Evolutionary conservation across 2,329 filamentous ascomycete genomes (phyloP).

Genomic region (Drechslerella coelobrocha): DNA sequence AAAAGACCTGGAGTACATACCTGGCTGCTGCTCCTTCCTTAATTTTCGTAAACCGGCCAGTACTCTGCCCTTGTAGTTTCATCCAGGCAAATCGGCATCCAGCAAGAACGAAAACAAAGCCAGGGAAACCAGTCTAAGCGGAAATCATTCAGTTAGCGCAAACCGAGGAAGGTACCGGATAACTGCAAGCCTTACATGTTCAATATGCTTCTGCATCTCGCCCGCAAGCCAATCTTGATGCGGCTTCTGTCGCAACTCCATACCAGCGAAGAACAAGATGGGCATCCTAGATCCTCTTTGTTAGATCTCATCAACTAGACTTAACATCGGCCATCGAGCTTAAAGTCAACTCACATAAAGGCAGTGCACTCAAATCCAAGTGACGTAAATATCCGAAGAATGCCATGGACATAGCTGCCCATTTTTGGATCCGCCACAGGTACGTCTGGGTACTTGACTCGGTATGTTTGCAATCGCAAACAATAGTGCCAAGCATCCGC

Average conservation of each 20-base stretch:
- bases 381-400: slow-evolving; percentile 52
- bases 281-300: slow-evolving; percentile 26
- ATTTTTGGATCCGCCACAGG: slow-evolving; percentile 51
- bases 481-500: slow-evolving; percentile 53
- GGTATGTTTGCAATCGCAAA: slow-evolving; percentile 53
- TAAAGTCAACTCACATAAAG: slow-evolving; percentile 46
- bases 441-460: slow-evolving; percentile 52
- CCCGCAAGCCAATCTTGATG: slow-evolving; percentile 53
- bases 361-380: slow-evolving; percentile 52
- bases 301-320: not conserved
- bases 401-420: slow-evolving; percentile 51
- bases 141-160: not conserved
- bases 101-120: slow-evolving; percentile 52
- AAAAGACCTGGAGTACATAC: slow-evolving; percentile 1
- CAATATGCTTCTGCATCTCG: slow-evolving; percentile 51
- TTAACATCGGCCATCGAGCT: not conserved
- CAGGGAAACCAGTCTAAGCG: slow-evolving; percentile 52
- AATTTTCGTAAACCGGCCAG: slow-evolving; percentile 53
- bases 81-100: slow-evolving; percentile 53
- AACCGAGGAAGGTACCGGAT: not conserved
- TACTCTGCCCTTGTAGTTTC: slow-evolving; percentile 52
- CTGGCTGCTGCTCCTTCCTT: slow-evolving; percentile 53
- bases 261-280: slow-evolving; percentile 51
- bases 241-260: slow-evolving; percentile 53
- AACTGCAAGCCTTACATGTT: slow-evolving; percentile 23